phyloP scores from a whole-genome alignment of 2,329 filamentous ascomycete species.

The Paraphoma sp. region DNA sequence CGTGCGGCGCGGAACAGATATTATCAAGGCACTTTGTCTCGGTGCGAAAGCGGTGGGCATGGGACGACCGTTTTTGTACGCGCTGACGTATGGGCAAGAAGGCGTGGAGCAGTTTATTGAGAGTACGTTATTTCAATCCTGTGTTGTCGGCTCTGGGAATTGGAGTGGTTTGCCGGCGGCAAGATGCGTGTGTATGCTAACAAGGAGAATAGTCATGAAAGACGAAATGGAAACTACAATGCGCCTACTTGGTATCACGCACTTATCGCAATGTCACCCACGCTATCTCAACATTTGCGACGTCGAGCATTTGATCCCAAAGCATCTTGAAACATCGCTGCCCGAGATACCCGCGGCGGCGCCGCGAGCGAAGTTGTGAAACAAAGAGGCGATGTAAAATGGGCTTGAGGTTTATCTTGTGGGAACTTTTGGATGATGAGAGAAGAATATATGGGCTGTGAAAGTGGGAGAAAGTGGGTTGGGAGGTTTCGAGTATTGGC shows the following conservation, averaged over 20 bases:
- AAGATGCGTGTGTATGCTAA: neutral
- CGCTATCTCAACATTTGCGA: conserved; percentile 59
- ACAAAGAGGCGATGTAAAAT: too few relatives aligned
- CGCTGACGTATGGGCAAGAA: conserved; percentile 65
- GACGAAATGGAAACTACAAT: conserved; percentile 52
- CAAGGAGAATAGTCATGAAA: conserved; percentile 12
- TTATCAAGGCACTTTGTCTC: conserved; percentile 50
- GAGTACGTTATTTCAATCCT: neutral
- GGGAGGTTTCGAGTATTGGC: too few relatives aligned
- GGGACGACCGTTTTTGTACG: conserved; percentile 67
- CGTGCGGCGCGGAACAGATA: conserved; percentile 69
- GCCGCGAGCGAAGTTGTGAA: conserved; percentile 28
- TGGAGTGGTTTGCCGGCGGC: too few relatives aligned
- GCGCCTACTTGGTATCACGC: conserved; percentile 66
- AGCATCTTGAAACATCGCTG: conserved; percentile 6
- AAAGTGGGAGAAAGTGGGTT: too few relatives aligned
- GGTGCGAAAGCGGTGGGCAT: conserved; percentile 69
- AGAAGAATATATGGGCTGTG: too few relatives aligned
- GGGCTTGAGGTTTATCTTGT: too few relatives aligned
- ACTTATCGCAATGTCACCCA: conserved; percentile 63
- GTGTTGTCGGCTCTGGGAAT: too few relatives aligned
- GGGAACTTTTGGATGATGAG: too few relatives aligned
- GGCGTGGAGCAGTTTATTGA: conserved; percentile 51
- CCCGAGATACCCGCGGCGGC: conserved; percentile 8
- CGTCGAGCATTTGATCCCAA: conserved; percentile 25